A percentile compares a stretch with the other conserved stretches of the same genome.
These are phyloP conservation scores for Diaporthe velutina DNA, from an alignment of 2,329 filamentous ascomycete species.

Conservation along the genomic window DNA sequence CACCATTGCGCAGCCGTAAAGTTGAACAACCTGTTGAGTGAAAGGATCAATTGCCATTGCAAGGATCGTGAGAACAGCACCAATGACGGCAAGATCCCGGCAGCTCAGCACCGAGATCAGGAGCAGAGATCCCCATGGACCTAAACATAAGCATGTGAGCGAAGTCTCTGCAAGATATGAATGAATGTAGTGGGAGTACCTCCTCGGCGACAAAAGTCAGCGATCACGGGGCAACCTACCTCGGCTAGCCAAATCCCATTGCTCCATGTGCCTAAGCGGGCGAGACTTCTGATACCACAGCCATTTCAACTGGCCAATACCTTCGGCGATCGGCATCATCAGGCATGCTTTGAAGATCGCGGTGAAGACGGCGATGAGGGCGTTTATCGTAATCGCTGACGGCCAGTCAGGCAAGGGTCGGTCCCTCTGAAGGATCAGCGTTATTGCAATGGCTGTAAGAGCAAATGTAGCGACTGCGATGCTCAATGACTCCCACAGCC, in stretches of 20 bases:
- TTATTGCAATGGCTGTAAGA: background rate
- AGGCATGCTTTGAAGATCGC: background rate
- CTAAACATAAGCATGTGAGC: background rate
- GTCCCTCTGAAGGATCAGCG: background rate
- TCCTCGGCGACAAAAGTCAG: fast-evolving
- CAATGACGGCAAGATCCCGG: background rate
- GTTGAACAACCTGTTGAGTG: slow-evolving; percentile 18
- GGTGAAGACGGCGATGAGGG: slow-evolving; percentile 10
- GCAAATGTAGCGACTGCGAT: background rate
- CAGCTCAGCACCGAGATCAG: background rate
- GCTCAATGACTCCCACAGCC: background rate
- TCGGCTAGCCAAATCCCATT: background rate
- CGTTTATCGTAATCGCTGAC: background rate
- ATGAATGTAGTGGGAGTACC: too few species aligned
- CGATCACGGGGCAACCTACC: background rate
- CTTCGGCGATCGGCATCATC: slow-evolving; percentile 6
- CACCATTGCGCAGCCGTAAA: background rate
- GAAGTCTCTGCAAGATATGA: fast-evolving
- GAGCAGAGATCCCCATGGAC: slow-evolving; percentile 15
- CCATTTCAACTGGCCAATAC: slow-evolving; percentile 22
- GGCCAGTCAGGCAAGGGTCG: slow-evolving; percentile 7
- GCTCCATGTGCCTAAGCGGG: background rate
- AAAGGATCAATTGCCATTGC: slow-evolving; percentile 17
- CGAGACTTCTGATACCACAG: background rate
- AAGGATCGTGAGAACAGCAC: slow-evolving; percentile 2